These are phyloP conservation scores for Nissolia schottii DNA, from an alignment of 306 rosid genomes.

Conservation along the genomic window DNA sequence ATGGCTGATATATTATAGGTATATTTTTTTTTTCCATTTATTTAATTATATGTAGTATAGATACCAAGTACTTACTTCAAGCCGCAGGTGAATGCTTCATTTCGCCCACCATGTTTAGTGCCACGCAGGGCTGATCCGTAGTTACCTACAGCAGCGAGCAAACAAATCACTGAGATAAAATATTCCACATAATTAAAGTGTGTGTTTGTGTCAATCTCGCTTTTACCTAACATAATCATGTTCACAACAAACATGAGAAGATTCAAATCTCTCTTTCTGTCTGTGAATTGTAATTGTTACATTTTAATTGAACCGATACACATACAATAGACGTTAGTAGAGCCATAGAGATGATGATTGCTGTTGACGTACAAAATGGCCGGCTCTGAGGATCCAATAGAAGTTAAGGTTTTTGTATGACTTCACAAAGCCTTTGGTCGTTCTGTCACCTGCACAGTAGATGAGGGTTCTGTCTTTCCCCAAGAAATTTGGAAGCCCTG, in stretches of 20 bases:
- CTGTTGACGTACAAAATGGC: slow-evolving; percentile 82
- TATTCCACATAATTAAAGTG: too few relatives aligned
- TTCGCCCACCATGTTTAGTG: slow-evolving; percentile 62
- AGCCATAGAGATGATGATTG: too few relatives aligned
- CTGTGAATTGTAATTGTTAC: too few relatives aligned
- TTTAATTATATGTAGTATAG: too few relatives aligned
- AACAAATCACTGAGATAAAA: background rate
- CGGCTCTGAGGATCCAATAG: slow-evolving; percentile 98
- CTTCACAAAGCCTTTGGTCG: slow-evolving; percentile 59
- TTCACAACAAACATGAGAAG: too few relatives aligned
- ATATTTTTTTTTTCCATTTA: background rate
- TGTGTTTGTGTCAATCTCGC: too few relatives aligned
- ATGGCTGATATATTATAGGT: too few relatives aligned
- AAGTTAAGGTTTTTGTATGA: slow-evolving; percentile 70
- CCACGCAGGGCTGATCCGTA: slow-evolving; percentile 71
- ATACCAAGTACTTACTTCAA: too few relatives aligned
- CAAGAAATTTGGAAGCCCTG: slow-evolving; percentile 57
- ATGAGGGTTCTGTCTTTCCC: slow-evolving; percentile 50
- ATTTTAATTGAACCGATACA: too few relatives aligned
- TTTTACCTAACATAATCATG: too few relatives aligned
- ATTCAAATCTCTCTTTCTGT: too few relatives aligned
- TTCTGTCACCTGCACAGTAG: slow-evolving; percentile 39
- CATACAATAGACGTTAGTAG: too few relatives aligned
- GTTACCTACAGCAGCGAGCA: slow-evolving; percentile 63
- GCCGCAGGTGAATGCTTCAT: slow-evolving; percentile 69